Conservation (phyloP, 148 eudicot species). For the Fagopyrum homotropicum region DNA sequence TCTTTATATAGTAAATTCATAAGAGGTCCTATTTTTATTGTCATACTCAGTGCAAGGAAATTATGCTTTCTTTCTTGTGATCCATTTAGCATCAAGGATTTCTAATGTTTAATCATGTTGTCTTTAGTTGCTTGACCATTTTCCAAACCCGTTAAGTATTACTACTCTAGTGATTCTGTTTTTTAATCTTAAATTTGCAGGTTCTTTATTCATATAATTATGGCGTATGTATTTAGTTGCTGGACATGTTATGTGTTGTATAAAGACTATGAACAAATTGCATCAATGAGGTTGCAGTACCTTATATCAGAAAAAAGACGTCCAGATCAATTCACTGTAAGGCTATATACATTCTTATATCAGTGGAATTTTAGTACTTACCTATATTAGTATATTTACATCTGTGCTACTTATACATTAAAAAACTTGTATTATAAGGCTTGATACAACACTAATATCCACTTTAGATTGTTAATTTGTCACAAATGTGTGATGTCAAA, state of each 20-base stretch:
- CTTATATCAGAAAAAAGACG: slow-evolving; percentile 72
- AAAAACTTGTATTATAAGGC: background rate
- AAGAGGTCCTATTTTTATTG: no score
- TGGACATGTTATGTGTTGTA: slow-evolving; percentile 74
- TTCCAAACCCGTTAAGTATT: background rate
- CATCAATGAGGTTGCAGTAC: slow-evolving; percentile 72
- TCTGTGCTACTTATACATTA: no score
- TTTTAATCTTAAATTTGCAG: slow-evolving; percentile 30
- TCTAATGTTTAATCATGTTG: background rate
- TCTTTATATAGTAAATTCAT: no score
- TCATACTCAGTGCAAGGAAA: no score
- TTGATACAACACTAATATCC: background rate
- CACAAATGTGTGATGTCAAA: no score
- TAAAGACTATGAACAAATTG: slow-evolving; percentile 65
- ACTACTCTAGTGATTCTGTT: background rate
- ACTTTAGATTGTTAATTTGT: no score
- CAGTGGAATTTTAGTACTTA: background rate
- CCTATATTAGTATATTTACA: no score
- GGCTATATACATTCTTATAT: slow-evolving; percentile 16
- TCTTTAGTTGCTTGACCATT: no score
- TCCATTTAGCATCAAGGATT: background rate
- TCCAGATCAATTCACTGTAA: slow-evolving; percentile 88
- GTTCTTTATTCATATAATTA: slow-evolving; percentile 73
- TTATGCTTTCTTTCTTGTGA: background rate
- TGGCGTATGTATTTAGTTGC: slow-evolving; percentile 72